Evolutionary conservation across 768 basidiomycete genomes (phyloP).

Genomic region (Plicaturopsis crispa): DNA sequence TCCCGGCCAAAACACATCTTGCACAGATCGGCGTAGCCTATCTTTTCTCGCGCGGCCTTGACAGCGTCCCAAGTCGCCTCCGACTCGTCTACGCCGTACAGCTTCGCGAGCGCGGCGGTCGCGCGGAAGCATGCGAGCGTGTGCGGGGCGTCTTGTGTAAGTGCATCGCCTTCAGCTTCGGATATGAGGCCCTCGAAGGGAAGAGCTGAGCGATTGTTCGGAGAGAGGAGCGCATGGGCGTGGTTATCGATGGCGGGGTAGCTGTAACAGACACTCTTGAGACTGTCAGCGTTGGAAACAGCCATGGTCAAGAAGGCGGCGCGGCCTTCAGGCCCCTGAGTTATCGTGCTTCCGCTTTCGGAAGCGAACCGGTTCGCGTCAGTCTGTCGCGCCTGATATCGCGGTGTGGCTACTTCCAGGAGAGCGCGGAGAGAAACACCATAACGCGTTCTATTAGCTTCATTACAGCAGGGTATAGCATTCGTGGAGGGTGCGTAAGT

Average conservation of each 20-base stretch:
- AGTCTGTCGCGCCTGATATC: too few relatives aligned
- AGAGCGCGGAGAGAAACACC: too few relatives aligned
- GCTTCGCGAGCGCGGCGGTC: slow-evolving; percentile 40
- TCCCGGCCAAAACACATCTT: slow-evolving; percentile 40
- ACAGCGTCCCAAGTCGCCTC: slow-evolving; percentile 50
- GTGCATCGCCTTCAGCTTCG: slow-evolving; percentile 50
- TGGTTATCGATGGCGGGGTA: slow-evolving; percentile 74
- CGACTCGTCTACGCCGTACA: slow-evolving; percentile 34
- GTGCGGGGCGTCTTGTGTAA: slow-evolving; percentile 39
- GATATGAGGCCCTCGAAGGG: slow-evolving; percentile 61
- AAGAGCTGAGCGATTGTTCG: slow-evolving; percentile 32
- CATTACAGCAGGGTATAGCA: too few relatives aligned
- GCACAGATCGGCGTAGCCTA: slow-evolving; percentile 55
- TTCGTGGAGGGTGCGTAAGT: too few relatives aligned
- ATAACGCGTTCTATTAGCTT: too few relatives aligned
- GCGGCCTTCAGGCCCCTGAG: too few relatives aligned
- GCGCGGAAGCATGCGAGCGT: slow-evolving; percentile 59
- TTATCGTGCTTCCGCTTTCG: too few relatives aligned
- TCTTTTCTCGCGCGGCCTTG: slow-evolving; percentile 33
- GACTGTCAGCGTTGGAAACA: slow-evolving; percentile 3
- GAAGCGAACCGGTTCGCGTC: too few relatives aligned
- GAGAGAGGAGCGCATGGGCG: slow-evolving; percentile 61
- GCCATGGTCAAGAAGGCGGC: too few relatives aligned
- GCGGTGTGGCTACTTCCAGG: too few relatives aligned
- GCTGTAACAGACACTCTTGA: slow-evolving; percentile 6